Evolutionary conservation across 208 protist species (phyloP).

Genomic region (Sergeia podlipaevii): DNA sequence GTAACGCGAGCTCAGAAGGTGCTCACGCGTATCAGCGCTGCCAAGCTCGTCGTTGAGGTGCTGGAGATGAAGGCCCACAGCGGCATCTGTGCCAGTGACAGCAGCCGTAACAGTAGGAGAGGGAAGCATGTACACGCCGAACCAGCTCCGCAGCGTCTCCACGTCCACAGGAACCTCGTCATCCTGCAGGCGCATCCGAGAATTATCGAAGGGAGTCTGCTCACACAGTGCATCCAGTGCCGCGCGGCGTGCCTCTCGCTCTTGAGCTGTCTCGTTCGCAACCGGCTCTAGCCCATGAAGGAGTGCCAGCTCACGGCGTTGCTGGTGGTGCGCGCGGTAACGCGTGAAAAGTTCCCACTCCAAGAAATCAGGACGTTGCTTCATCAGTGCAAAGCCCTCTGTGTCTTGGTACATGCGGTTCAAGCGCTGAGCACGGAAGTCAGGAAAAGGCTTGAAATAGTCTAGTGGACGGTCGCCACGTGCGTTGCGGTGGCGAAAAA

Average conservation of each 20-base stretch:
- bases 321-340: constrained; percentile 86
- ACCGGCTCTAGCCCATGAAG: constrained; percentile 83
- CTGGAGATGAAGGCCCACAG: constrained; percentile 55
- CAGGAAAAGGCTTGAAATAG: constrained; percentile 87
- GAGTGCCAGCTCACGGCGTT: constrained; percentile 78
- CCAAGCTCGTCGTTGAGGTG: constrained; percentile 51
- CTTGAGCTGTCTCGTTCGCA: constrained; percentile 76
- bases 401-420: constrained; percentile 81
- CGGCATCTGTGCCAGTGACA: constrained; percentile 25
- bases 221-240: constrained; percentile 83
- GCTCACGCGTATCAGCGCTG: constrained; percentile 72
- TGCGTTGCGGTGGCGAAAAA: constrained; percentile 78
- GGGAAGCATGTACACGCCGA: constrained; percentile 84
- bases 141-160: constrained; percentile 81
- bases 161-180: constrained; percentile 62
- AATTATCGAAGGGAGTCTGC: constrained; percentile 70
- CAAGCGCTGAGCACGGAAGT: constrained; percentile 72
- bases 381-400: constrained; percentile 85
- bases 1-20: constrained; percentile 81
- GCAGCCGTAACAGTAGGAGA: constrained; percentile 74
- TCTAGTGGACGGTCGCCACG: constrained; percentile 81
- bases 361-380: constrained; percentile 74
- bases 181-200: constrained; percentile 31
- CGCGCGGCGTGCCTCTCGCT: constrained; percentile 62
- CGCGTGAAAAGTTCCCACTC: constrained; percentile 91